These are phyloP conservation scores for Angomonas ambiguus DNA, from an alignment of 208 protist species.

Conservation along the genomic window DNA sequence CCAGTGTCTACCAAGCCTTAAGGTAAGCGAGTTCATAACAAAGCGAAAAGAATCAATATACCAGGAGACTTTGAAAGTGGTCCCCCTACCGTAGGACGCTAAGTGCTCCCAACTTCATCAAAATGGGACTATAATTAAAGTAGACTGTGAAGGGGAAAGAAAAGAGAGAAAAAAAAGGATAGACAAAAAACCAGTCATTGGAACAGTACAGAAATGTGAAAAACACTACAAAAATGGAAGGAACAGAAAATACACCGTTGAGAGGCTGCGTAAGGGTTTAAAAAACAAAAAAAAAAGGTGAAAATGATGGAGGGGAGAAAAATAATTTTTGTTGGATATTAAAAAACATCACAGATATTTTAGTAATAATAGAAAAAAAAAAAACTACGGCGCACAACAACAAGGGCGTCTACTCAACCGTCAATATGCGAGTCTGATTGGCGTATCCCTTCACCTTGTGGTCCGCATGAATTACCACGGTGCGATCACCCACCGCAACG, in stretches of 20 bases:
- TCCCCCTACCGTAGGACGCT: no score
- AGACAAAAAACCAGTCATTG: slow-evolving; percentile 4
- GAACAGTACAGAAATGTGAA: slow-evolving; percentile 9
- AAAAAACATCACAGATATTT: neutral
- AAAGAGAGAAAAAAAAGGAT: slow-evolving; percentile 17
- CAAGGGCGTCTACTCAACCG: slow-evolving; percentile 28
- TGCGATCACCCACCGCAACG: slow-evolving; percentile 50
- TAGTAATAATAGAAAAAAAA: slow-evolving; percentile 15
- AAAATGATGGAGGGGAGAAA: slow-evolving; percentile 7
- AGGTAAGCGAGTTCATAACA: no score
- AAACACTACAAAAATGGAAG: neutral
- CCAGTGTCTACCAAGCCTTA: no score
- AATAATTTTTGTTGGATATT: slow-evolving; percentile 1
- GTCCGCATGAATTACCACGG: slow-evolving; percentile 79
- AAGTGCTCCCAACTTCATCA: no score
- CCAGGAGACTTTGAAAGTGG: no score
- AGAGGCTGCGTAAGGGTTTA: neutral
- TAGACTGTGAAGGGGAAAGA: no score
- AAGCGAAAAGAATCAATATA: no score
- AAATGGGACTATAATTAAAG: no score
- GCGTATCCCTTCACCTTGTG: slow-evolving; percentile 86
- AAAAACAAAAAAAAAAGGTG: slow-evolving; percentile 15
- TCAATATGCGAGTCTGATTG: slow-evolving; percentile 79
- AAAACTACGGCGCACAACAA: neutral
- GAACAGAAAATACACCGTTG: no score